phyloP scores from a whole-genome alignment of 768 basidiomycete species.

The Amanita molliuscula region DNA sequence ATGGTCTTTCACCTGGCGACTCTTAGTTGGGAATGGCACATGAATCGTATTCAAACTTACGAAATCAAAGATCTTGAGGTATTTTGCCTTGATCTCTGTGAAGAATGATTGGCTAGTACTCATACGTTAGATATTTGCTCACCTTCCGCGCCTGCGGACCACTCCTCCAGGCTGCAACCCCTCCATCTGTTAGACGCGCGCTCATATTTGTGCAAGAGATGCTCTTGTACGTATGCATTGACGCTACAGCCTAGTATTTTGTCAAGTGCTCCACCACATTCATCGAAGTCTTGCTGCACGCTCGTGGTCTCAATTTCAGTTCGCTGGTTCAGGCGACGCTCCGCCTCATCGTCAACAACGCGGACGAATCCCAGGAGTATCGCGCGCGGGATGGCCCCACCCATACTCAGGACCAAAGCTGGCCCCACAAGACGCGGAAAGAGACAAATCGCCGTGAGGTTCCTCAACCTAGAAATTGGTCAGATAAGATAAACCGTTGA shows the following conservation, averaged over 20 bases:
- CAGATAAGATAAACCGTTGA: neutral
- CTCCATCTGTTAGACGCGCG: constrained; percentile 35
- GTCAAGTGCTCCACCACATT: constrained; percentile 17
- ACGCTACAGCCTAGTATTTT: constrained; percentile 33
- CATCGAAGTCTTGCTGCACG: neutral
- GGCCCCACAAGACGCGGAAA: neutral
- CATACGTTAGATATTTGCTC: neutral
- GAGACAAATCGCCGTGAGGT: neutral
- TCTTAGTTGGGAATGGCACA: neutral
- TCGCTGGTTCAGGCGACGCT: neutral
- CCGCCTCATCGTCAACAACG: neutral
- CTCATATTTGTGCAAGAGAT: constrained; percentile 32
- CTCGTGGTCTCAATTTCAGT: neutral
- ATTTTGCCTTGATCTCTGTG: constrained; percentile 32
- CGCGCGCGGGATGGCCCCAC: neutral
- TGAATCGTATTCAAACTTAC: constrained; percentile 21
- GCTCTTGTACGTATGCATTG: constrained; percentile 28
- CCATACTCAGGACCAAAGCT: neutral
- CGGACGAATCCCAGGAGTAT: neutral
- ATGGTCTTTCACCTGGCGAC: constrained; percentile 33
- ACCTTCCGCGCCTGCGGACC: constrained; percentile 47
- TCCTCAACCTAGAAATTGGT: neutral
- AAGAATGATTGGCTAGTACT: neutral
- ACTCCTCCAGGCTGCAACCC: constrained; percentile 39
- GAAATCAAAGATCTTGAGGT: constrained; percentile 35